Evolutionary conservation across 2,329 filamentous ascomycete species (phyloP).

Genomic region (Achaetomium macrosporum): DNA sequence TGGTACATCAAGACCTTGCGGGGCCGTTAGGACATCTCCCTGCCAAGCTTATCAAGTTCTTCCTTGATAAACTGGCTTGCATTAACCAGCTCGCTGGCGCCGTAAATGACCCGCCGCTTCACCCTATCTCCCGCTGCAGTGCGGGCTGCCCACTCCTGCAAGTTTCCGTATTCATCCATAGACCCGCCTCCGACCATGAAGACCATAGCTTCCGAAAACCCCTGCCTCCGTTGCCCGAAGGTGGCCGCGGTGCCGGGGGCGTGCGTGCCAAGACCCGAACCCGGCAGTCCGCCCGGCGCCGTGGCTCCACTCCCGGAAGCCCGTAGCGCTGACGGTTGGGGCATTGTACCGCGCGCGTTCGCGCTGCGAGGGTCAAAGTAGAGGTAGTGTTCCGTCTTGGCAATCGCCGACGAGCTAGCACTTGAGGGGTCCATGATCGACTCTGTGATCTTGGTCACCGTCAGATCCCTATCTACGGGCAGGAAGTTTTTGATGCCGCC

Average conservation of each 20-base stretch:
- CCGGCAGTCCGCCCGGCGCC: slow-evolving; percentile 45
- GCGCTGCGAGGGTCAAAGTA: slow-evolving; percentile 95
- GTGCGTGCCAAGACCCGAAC: slow-evolving; percentile 40
- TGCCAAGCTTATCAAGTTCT: slow-evolving; percentile 58
- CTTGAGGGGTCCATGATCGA: slow-evolving; percentile 94
- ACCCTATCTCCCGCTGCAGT: slow-evolving; percentile 53
- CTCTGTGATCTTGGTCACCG: slow-evolving; percentile 95
- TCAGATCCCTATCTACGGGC: slow-evolving; percentile 91
- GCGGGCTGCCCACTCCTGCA: slow-evolving; percentile 90
- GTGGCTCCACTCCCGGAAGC: slow-evolving; percentile 31
- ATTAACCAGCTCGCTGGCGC: slow-evolving; percentile 78
- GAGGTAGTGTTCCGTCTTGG: slow-evolving; percentile 92
- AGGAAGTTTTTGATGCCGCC: slow-evolving; percentile 97
- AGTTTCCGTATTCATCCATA: slow-evolving; percentile 97
- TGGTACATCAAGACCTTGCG: too few species aligned
- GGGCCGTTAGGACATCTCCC: slow-evolving; percentile 41
- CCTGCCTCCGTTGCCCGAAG: slow-evolving; percentile 86
- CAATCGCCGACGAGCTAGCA: slow-evolving; percentile 84
- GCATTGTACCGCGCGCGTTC: slow-evolving; percentile 87
- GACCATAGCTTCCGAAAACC: slow-evolving; percentile 85
- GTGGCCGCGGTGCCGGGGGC: slow-evolving; percentile 66
- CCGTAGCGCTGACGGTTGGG: slow-evolving; percentile 62
- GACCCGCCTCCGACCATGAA: slow-evolving; percentile 93
- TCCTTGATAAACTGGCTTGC: slow-evolving; percentile 60
- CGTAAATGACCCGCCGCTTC: slow-evolving; percentile 83